These are phyloP conservation scores for Elymus sibiricus DNA, from an alignment of 176 grass and related monocot species.

Conservation along the genomic window DNA sequence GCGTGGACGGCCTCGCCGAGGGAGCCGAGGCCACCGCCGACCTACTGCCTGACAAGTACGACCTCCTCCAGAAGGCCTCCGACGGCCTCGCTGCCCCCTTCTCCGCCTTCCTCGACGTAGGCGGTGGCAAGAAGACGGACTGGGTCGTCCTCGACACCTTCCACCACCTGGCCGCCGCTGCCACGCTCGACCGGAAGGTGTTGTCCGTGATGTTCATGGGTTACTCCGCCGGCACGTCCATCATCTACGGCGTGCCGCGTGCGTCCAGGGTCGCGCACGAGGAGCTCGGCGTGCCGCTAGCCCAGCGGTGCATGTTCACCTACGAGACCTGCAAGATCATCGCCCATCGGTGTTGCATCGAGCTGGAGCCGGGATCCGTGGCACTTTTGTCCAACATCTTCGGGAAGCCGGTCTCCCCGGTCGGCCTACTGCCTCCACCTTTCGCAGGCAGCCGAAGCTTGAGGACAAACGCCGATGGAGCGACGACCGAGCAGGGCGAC, in stretches of 20 bases:
- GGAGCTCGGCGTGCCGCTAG: neutral
- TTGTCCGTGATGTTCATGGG: neutral
- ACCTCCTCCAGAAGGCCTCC: too few species aligned
- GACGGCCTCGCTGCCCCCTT: too few species aligned
- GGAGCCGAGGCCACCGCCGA: too few species aligned
- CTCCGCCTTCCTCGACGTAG: too few species aligned
- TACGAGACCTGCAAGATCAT: slow-evolving; percentile 12
- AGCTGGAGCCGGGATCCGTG: slow-evolving; percentile 21
- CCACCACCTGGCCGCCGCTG: too few species aligned
- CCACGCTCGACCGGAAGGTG: too few species aligned
- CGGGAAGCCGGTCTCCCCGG: neutral
- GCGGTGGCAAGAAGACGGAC: too few species aligned
- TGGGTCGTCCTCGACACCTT: too few species aligned
- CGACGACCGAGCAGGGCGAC: neutral
- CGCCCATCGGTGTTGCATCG: slow-evolving; percentile 22
- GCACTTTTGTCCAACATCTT: neutral
- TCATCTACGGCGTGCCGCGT: neutral
- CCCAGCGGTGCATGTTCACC: neutral
- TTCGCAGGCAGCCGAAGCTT: neutral
- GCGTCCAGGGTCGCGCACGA: neutral
- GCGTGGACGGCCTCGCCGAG: too few species aligned
- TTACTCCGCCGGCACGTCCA: neutral
- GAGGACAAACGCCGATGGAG: neutral
- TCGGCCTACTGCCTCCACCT: neutral
- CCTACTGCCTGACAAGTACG: too few species aligned